phyloP scores from a whole-genome alignment of 2,329 filamentous ascomycete genomes.

The Colletotrichum abscissum region DNA sequence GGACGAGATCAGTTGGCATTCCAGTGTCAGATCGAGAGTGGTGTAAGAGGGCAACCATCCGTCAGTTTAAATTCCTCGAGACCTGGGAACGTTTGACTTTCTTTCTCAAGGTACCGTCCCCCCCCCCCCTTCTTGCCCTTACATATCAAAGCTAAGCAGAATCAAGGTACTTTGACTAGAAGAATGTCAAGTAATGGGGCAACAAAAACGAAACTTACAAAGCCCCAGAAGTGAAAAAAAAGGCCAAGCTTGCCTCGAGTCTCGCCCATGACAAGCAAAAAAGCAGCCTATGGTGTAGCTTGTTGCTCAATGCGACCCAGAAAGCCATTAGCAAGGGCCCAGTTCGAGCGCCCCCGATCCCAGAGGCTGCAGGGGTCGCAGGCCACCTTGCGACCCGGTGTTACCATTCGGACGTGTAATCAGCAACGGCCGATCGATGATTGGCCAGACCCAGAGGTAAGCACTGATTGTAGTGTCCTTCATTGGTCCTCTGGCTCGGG shows the following conservation, averaged over 20 bases:
- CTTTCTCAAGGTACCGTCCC: neutral
- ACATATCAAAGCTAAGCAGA: neutral
- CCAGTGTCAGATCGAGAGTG: neutral
- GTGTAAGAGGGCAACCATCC: neutral
- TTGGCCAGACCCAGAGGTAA: neutral
- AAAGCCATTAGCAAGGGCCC: neutral
- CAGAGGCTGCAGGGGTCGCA: conserved; percentile 2
- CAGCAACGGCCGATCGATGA: neutral
- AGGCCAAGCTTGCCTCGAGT: neutral
- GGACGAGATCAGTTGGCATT: conserved; percentile 3
- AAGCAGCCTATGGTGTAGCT: neutral
- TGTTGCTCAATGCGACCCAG: neutral
- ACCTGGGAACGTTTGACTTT: neutral
- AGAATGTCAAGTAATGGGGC: neutral
- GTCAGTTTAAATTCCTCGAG: conserved; percentile 3
- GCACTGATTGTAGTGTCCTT: neutral
- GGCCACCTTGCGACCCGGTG: neutral
- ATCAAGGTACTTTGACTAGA: neutral
- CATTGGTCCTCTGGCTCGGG: conserved; percentile 23
- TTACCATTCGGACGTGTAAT: conserved; percentile 26
- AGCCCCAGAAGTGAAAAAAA: conserved; percentile 5
- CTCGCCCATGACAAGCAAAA: neutral
- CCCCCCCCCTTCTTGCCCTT: neutral
- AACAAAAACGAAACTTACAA: conserved; percentile 4
- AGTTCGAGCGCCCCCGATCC: neutral